Conservation (phyloP, 108 stramenopile genomes). For the Schizochytrium sp. region DNA sequence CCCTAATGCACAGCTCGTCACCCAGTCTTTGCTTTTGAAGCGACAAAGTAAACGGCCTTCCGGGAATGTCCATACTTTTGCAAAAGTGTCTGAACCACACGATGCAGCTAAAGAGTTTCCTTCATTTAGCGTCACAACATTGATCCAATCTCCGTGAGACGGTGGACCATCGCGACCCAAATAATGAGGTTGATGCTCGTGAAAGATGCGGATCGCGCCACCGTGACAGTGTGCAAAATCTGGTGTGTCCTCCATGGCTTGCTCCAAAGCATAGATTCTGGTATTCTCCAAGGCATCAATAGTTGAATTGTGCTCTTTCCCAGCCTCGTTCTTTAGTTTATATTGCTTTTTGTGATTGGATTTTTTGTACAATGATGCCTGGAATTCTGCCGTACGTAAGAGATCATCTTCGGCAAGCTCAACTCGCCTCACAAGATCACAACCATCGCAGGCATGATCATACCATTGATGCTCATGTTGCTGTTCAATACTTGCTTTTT, state of each 20-base stretch:
- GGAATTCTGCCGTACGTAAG: neutral
- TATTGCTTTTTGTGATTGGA: neutral
- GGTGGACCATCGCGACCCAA: neutral
- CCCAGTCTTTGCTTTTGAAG: constrained; percentile 48
- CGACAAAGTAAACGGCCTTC: neutral
- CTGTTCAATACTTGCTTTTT: neutral
- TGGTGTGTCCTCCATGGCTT: neutral
- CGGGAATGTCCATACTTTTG: constrained; percentile 18
- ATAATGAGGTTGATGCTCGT: neutral
- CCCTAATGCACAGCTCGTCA: constrained; percentile 10
- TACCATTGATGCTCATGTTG: neutral
- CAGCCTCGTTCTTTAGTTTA: neutral
- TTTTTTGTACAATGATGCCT: neutral
- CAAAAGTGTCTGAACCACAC: constrained; percentile 42
- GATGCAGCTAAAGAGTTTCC: neutral
- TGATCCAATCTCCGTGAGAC: constrained; percentile 16
- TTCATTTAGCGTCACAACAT: constrained; percentile 5
- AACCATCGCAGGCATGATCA: constrained; percentile 13
- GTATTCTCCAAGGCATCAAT: neutral
- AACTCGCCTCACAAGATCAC: neutral
- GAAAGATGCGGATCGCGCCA: constrained; percentile 32
- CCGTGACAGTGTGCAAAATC: constrained; percentile 13
- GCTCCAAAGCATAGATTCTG: neutral
- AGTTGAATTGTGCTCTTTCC: neutral
- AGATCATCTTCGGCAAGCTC: neutral